Percentiles rank a stretch among this genome's conserved stretches.
phyloP scores from a whole-genome alignment of 2,329 filamentous ascomycete genomes.

The Aspergillus brunneoviolaceus region DNA sequence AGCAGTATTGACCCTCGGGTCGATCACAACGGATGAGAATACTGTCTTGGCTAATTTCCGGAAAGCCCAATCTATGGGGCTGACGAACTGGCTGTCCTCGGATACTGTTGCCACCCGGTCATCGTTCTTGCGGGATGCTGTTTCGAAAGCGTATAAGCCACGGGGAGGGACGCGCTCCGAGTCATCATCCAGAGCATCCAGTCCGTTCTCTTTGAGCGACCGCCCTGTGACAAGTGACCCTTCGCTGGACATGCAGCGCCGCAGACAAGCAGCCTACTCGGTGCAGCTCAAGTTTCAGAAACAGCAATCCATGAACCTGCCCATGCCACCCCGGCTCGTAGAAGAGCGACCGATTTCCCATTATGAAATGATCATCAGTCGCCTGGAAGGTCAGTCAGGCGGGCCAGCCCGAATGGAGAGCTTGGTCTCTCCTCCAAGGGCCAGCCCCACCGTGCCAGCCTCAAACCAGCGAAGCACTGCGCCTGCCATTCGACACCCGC shows the following conservation, averaged over 20 bases:
- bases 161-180: constrained; percentile 20
- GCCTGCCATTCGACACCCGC: constrained; percentile 11
- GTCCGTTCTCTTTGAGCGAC: constrained; percentile 12
- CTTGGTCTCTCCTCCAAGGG: constrained; percentile 9
- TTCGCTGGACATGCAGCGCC: constrained; percentile 24
- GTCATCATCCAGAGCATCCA: constrained; percentile 1
- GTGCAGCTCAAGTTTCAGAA: constrained; percentile 33
- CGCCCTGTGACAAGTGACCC: constrained; percentile 10
- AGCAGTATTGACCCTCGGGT: constrained; percentile 54
- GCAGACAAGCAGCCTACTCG: constrained; percentile 35
- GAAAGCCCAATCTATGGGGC: constrained; percentile 54
- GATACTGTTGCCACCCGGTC: constrained; percentile 49
- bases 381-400: constrained; percentile 28
- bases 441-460: constrained; percentile 14
- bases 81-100: constrained; percentile 57
- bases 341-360: constrained; percentile 43
- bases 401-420: constrained; percentile 14
- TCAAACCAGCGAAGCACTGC: neutral
- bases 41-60: constrained; percentile 49
- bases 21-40: constrained; percentile 38
- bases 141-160: constrained; percentile 59
- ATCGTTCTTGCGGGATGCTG: constrained; percentile 61
- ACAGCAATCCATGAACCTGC: constrained; percentile 14
- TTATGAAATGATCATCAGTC: constrained; percentile 38
- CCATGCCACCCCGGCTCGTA: constrained; percentile 21